These are phyloP conservation scores for Stephania japonica DNA, from an alignment of 164 flowering plant species.

Conservation along the genomic window DNA sequence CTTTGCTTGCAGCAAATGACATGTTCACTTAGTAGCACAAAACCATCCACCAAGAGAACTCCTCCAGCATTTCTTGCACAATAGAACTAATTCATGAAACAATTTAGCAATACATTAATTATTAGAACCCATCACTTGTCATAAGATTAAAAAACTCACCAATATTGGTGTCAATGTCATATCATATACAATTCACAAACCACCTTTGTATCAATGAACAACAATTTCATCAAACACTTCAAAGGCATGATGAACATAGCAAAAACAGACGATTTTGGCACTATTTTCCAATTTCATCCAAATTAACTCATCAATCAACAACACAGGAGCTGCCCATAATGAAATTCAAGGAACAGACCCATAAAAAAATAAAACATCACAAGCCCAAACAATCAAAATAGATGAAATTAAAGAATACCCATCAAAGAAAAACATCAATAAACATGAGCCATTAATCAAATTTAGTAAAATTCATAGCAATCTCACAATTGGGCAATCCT, in stretches of 20 bases:
- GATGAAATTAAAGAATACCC: neutral
- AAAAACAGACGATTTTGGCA: neutral
- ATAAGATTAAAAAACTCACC: too few species aligned
- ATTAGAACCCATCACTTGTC: neutral
- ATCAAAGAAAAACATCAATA: neutral
- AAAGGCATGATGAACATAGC: neutral
- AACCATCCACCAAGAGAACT: conserved; percentile 11
- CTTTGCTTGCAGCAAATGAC: conserved; percentile 39
- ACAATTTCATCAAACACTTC: neutral
- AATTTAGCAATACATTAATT: neutral
- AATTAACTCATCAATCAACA: neutral
- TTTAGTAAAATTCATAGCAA: neutral
- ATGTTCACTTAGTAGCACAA: conserved; percentile 22
- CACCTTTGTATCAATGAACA: neutral
- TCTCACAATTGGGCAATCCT: neutral
- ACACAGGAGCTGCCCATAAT: neutral
- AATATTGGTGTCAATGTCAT: neutral
- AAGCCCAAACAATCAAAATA: neutral
- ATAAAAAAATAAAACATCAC: neutral
- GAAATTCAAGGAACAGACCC: neutral
- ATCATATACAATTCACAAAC: neutral
- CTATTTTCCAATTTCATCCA: neutral
- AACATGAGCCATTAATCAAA: neutral
- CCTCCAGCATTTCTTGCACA: conserved; percentile 20
- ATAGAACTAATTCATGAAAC: conserved; percentile 17